phyloP scores from a whole-genome alignment of 2,329 filamentous ascomycete species.

The Hypoxylon sp. region DNA sequence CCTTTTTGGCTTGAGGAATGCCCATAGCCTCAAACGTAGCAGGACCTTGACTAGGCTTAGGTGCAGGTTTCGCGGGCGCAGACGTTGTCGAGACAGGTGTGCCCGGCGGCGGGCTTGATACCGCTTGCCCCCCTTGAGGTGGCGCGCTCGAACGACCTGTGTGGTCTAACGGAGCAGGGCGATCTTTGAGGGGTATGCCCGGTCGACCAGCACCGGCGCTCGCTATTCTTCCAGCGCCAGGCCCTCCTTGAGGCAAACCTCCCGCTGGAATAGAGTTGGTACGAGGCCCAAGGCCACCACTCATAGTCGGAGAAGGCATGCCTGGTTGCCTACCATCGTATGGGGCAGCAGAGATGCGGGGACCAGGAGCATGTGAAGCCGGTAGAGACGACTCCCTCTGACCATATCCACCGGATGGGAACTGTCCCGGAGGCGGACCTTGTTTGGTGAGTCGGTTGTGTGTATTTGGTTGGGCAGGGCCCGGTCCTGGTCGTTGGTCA shows the following conservation, averaged over 20 bases:
- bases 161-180: slow-evolving; percentile 47
- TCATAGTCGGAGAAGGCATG: slow-evolving; percentile 49
- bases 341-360: slow-evolving; percentile 55
- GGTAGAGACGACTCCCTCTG: slow-evolving; percentile 49
- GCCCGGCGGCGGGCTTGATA: slow-evolving; percentile 51
- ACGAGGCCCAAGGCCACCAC: slow-evolving; percentile 50
- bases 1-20: slow-evolving; percentile 84
- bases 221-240: slow-evolving; percentile 43
- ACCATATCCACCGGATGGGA: slow-evolving; percentile 47
- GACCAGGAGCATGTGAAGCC: slow-evolving; percentile 54
- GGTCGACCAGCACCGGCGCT: slow-evolving; percentile 43
- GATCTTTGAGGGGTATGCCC: slow-evolving; percentile 50
- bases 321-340: slow-evolving; percentile 51
- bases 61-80: slow-evolving; percentile 59
- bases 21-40: slow-evolving; percentile 99
- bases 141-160: slow-evolving; percentile 57
- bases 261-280: slow-evolving; percentile 48
- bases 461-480: slow-evolving; percentile 54
- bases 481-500: slow-evolving; percentile 47
- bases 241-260: slow-evolving; percentile 52
- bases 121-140: slow-evolving; percentile 47
- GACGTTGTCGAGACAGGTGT: slow-evolving; percentile 52
- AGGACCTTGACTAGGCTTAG: slow-evolving; percentile 77
- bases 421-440: slow-evolving; percentile 52
- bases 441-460: slow-evolving; percentile 60